These are phyloP conservation scores for Rhodotorula toruloides DNA, from an alignment of 768 basidiomycete genomes.

Conservation along the genomic window DNA sequence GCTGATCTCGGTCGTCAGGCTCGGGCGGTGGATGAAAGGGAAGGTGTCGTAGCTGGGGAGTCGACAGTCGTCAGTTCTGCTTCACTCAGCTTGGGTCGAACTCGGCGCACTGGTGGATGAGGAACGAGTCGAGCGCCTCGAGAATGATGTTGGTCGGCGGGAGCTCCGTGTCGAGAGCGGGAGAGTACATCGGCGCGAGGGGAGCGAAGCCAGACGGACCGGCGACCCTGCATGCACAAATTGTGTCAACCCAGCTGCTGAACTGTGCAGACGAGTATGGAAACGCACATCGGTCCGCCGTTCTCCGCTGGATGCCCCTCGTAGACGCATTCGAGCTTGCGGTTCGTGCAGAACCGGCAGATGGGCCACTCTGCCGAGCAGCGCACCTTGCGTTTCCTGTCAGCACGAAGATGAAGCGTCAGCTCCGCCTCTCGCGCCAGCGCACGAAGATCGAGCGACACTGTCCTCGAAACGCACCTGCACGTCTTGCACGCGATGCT, in stretches of 20 bases:
- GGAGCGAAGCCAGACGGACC: constrained; percentile 14
- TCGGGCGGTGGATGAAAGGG: constrained; percentile 29
- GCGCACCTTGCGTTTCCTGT: constrained; percentile 37
- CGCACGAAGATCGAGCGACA: too few relatives aligned
- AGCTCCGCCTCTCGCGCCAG: background rate
- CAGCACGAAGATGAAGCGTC: background rate
- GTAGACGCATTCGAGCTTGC: constrained; percentile 24
- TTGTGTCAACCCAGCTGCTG: background rate
- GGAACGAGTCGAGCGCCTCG: constrained; percentile 19
- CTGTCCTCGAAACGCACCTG: constrained; percentile 14
- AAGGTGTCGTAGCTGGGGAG: constrained; percentile 31
- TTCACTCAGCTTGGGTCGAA: too few relatives aligned
- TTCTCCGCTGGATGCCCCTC: constrained; percentile 34
- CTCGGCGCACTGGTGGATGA: constrained; percentile 27
- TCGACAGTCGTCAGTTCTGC: background rate
- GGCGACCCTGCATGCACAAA: background rate
- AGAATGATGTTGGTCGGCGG: constrained; percentile 9
- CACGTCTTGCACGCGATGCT: constrained; percentile 38
- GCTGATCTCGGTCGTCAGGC: constrained; percentile 10
- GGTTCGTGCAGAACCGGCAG: constrained; percentile 21
- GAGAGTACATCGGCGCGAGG: background rate
- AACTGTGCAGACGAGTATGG: background rate
- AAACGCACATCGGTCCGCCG: constrained; percentile 14
- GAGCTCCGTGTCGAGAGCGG: constrained; percentile 15
- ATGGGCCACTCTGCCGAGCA: constrained; percentile 36